These are phyloP conservation scores for Cryptococcus sp. DNA, from an alignment of 1,284 basidiomycete species.

Conservation along the genomic window DNA sequence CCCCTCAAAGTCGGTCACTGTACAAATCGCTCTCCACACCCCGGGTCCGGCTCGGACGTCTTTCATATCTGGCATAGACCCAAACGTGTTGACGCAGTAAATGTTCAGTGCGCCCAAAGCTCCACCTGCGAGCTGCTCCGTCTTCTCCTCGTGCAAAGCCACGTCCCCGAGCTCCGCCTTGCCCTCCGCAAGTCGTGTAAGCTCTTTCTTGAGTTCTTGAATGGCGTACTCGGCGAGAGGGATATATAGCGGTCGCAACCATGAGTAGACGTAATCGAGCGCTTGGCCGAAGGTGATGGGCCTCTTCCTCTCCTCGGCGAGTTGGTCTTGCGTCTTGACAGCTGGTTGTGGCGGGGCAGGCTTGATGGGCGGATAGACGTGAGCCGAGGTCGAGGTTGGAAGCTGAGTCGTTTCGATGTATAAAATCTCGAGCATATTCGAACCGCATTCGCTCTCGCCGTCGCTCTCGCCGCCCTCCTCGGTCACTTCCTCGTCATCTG, in stretches of 20 bases:
- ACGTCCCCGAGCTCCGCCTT: not conserved
- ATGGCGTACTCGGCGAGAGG: constrained; percentile 21
- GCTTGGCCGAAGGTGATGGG: constrained; percentile 8
- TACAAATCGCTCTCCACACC: constrained; percentile 8
- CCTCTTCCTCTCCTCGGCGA: not conserved
- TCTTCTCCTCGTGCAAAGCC: constrained; percentile 1
- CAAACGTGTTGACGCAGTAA: not conserved
- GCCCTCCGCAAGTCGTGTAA: not conserved
- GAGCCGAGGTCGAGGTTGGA: too few relatives aligned
- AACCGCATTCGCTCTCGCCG: too few relatives aligned
- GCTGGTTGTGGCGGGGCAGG: not conserved
- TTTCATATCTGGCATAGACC: not conserved
- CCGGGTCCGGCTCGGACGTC: constrained; percentile 1
- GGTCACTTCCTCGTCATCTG: too few relatives aligned
- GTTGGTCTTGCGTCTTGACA: not conserved
- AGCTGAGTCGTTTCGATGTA: too few relatives aligned
- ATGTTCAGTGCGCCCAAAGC: constrained; percentile 5
- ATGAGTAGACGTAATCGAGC: constrained; percentile 16
- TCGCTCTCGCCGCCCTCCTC: too few relatives aligned
- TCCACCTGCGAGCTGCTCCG: constrained; percentile 10
- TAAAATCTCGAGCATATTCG: too few relatives aligned
- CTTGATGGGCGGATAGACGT: not conserved
- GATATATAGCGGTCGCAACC: constrained; percentile 17
- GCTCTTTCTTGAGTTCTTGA: constrained; percentile 4
- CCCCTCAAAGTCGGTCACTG: constrained; percentile 8